A percentile compares a stretch with the other conserved stretches of the same genome.
These are phyloP conservation scores for Mycena maculata DNA, from an alignment of 768 basidiomycete species.

Conservation along the genomic window DNA sequence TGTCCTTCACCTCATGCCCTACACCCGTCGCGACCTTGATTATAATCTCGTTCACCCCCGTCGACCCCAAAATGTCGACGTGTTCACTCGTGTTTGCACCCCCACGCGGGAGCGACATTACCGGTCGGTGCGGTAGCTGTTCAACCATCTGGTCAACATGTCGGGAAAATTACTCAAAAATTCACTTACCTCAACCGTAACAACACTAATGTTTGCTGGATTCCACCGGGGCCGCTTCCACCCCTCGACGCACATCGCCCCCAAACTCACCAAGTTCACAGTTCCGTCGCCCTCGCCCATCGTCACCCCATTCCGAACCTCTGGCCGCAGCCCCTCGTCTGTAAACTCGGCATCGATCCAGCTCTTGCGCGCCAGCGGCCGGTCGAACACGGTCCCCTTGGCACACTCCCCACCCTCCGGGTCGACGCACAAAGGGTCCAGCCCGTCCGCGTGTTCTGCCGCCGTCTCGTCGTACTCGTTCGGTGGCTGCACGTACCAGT, in stretches of 20 bases:
- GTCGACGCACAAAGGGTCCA: conserved; percentile 57
- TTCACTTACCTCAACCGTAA: conserved; percentile 19
- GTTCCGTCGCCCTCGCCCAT: conserved; percentile 98
- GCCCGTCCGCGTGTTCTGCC: conserved; percentile 48
- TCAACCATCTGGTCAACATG: conserved; percentile 66
- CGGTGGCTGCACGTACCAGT: conserved; percentile 79
- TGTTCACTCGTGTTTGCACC: conserved; percentile 94
- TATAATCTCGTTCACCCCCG: conserved; percentile 88
- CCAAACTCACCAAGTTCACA: conserved; percentile 84
- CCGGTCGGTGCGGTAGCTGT: conserved; percentile 38
- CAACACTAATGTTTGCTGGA: conserved; percentile 12
- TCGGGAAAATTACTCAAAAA: neutral
- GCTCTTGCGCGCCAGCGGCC: conserved; percentile 66
- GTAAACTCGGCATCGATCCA: conserved; percentile 92
- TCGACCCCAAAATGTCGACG: conserved; percentile 86
- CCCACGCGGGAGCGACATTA: conserved; percentile 76
- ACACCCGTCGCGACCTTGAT: conserved; percentile 89
- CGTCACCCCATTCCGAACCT: conserved; percentile 85
- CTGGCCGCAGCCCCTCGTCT: conserved; percentile 68
- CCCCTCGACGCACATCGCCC: conserved; percentile 95
- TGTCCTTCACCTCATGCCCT: conserved; percentile 76
- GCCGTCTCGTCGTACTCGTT: conserved; percentile 70
- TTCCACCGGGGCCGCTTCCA: conserved; percentile 24
- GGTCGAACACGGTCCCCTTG: conserved; percentile 61
- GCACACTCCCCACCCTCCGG: conserved; percentile 54